A percentile compares a stretch with the other conserved stretches of the same genome.
phyloP scores from a whole-genome alignment of 2,329 filamentous ascomycete species.

The Pseudophaeomoniella oleicola region DNA sequence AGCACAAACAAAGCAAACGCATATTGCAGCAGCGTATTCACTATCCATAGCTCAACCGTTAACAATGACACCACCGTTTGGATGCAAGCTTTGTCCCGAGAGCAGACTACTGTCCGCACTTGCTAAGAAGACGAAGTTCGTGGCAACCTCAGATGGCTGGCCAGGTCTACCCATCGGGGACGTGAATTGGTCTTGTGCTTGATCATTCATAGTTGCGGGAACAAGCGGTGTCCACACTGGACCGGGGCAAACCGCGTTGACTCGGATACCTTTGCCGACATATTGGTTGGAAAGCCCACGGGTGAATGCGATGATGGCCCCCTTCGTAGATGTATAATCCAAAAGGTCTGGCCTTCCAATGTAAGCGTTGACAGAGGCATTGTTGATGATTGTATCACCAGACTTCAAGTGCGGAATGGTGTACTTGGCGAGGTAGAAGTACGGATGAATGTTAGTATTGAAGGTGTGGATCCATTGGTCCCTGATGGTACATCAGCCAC shows the following conservation, averaged over 20 bases:
- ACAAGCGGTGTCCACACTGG: slow-evolving; percentile 69
- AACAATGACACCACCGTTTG: slow-evolving; percentile 44
- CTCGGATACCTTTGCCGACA: slow-evolving; percentile 55
- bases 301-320: slow-evolving; percentile 66
- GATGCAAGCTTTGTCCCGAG: slow-evolving; percentile 56
- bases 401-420: slow-evolving; percentile 56
- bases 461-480: slow-evolving; percentile 72
- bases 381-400: slow-evolving; percentile 74
- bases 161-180: slow-evolving; percentile 63
- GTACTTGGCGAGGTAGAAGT: slow-evolving; percentile 71
- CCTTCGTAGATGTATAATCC: slow-evolving; percentile 41
- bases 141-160: slow-evolving; percentile 70
- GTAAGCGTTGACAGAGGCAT: slow-evolving; percentile 71
- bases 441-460: slow-evolving; percentile 68
- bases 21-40: no score
- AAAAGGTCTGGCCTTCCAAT: slow-evolving; percentile 65
- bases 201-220: slow-evolving; percentile 54
- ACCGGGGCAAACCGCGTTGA: slow-evolving; percentile 64
- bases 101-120: slow-evolving; percentile 59
- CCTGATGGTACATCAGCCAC: slow-evolving; percentile 18
- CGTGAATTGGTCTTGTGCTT: slow-evolving; percentile 57
- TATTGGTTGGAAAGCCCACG: slow-evolving; percentile 64
- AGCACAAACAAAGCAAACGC: no score
- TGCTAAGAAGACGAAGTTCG: slow-evolving; percentile 69
- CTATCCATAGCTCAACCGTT: slow-evolving; percentile 20